phyloP scores from a whole-genome alignment of 2,329 filamentous ascomycete genomes.

The Elsinoe arachidis region DNA sequence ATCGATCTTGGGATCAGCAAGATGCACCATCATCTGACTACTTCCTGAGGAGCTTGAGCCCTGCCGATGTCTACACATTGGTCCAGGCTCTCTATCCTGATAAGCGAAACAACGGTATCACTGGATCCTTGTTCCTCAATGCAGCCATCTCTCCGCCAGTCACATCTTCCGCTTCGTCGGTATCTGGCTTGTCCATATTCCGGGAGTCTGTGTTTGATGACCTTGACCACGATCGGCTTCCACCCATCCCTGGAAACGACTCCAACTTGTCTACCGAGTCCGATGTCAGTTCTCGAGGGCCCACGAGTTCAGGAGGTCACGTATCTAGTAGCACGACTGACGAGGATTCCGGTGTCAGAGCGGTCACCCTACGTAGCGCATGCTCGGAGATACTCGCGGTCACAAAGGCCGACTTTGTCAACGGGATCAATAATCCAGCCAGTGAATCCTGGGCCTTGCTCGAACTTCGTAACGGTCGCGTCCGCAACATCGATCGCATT shows the following conservation, averaged over 20 bases:
- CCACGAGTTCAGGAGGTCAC: not conserved
- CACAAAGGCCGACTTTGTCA: not conserved
- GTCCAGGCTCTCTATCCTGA: slow-evolving; percentile 79
- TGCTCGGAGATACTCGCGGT: slow-evolving; percentile 10
- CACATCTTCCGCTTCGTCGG: slow-evolving; percentile 40
- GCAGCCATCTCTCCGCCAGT: slow-evolving; percentile 29
- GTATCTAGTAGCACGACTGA: not conserved
- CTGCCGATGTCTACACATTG: slow-evolving; percentile 69
- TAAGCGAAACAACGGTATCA: slow-evolving; percentile 52
- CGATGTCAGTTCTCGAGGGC: not conserved
- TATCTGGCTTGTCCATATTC: slow-evolving; percentile 44
- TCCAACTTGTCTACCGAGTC: slow-evolving; percentile 11
- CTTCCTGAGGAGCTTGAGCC: slow-evolving; percentile 44
- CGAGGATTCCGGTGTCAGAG: not conserved
- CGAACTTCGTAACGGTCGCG: not conserved
- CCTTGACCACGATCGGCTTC: slow-evolving; percentile 1
- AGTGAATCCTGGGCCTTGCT: slow-evolving; percentile 8
- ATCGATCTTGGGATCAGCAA: not conserved
- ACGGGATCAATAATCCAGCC: not conserved
- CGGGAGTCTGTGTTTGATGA: slow-evolving; percentile 22
- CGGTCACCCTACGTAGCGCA: not conserved
- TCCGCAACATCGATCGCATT: slow-evolving; percentile 9
- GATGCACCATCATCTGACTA: not conserved
- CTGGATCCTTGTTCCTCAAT: not conserved
- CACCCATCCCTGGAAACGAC: slow-evolving; percentile 8